Evolutionary conservation across 2,329 filamentous ascomycete species (phyloP).

Genomic region (Neonectria faginata): DNA sequence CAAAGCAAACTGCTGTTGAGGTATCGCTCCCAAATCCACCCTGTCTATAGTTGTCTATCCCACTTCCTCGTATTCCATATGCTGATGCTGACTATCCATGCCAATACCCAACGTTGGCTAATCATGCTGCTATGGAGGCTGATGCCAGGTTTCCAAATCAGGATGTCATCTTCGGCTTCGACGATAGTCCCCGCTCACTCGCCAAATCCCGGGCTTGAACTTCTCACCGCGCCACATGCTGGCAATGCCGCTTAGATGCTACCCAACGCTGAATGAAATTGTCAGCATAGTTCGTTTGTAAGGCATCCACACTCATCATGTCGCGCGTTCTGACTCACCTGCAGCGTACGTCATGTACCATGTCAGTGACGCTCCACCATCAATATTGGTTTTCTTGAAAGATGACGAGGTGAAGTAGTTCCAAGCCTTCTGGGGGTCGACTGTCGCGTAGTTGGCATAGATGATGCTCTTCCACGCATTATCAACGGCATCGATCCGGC

Average conservation of each 20-base stretch:
- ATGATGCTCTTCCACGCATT: slow-evolving; percentile 90
- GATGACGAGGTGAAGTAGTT: slow-evolving; percentile 76
- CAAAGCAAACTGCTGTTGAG: slow-evolving; percentile 21
- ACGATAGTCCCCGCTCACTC: not conserved
- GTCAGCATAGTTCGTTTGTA: slow-evolving; percentile 33
- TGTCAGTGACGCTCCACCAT: slow-evolving; percentile 84
- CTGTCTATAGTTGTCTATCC: slow-evolving; percentile 5
- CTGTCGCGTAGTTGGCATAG: slow-evolving; percentile 82
- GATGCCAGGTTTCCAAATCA: not conserved
- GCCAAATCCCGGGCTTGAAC: slow-evolving; percentile 1
- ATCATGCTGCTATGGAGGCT: not conserved
- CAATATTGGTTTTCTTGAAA: slow-evolving; percentile 77
- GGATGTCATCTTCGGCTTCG: not conserved
- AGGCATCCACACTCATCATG: not conserved
- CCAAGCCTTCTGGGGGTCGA: slow-evolving; percentile 77
- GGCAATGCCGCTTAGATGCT: slow-evolving; percentile 24
- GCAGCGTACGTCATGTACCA: slow-evolving; percentile 88
- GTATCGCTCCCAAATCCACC: slow-evolving; percentile 9
- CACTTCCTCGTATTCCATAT: slow-evolving; percentile 3
- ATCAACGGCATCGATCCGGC: slow-evolving; percentile 71
- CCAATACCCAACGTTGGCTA: not conserved
- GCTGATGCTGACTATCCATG: slow-evolving; percentile 6
- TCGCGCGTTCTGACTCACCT: slow-evolving; percentile 65
- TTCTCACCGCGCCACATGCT: slow-evolving; percentile 6
- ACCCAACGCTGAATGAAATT: slow-evolving; percentile 36